Evolutionary conservation across 495 filamentous ascomycete species (phyloP).

Genomic region (Penicillium cosmopolitanum): DNA sequence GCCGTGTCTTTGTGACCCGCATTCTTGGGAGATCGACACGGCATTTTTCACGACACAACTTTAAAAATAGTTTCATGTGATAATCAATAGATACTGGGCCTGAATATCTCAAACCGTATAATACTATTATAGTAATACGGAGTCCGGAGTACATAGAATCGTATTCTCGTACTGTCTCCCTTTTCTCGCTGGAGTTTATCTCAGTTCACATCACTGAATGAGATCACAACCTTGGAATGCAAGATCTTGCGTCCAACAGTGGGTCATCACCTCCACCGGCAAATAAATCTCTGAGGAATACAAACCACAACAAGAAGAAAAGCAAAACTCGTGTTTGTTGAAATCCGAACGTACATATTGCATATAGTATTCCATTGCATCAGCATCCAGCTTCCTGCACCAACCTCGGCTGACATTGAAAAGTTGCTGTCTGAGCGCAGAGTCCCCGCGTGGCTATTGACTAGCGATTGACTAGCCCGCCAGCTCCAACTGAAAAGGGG

Average conservation of each 20-base stretch:
- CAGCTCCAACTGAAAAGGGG: conserved; percentile 3
- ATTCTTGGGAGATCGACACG: conserved; percentile 1
- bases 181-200: background rate
- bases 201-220: background rate
- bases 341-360: background rate
- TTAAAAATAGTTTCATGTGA: background rate
- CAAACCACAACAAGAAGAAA: background rate
- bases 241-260: background rate
- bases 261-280: background rate
- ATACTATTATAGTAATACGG: too few relatives aligned
- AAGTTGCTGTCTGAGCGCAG: background rate
- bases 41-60: conserved; percentile 2
- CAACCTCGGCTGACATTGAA: conserved; percentile 4
- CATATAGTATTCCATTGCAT: background rate
- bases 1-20: background rate
- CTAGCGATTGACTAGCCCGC: conserved; percentile 7
- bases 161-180: too few relatives aligned
- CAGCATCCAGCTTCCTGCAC: background rate
- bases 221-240: background rate
- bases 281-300: background rate
- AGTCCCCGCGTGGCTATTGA: conserved; percentile 8
- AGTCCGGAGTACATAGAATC: too few relatives aligned
- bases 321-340: background rate
- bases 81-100: background rate
- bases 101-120: too few relatives aligned